Evolutionary conservation across 2,329 filamentous ascomycete species (phyloP), one percentile per base, ranked within the genome.

Genomic region (Westerdykella sp.): DNA sequence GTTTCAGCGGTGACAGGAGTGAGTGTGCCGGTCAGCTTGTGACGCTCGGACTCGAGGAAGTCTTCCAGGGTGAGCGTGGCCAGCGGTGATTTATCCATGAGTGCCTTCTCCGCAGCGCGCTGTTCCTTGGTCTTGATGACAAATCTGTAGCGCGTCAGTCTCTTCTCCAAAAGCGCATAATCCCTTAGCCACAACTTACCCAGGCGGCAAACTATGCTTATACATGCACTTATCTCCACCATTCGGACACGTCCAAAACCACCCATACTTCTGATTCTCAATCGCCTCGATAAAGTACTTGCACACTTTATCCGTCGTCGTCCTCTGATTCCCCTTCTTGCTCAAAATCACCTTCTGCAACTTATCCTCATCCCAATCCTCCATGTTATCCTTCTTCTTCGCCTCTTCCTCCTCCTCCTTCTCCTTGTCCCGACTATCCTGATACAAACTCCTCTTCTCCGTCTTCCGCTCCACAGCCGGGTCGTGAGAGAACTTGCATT

Each of bases 191-290:
- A 25, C 49, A 30, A 80, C 85, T 62, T 80, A 94, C 87, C 93
- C 93, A 62, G 90, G 86, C 57, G 94, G 93, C 59, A 98, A 77
- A 60, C 86, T 89, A 69, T 98, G 93, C 71, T 86, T 90, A 67
- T 98, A 98, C 84, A 93, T 97, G 85, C 93, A 98, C 70, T 95
- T 87, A 65, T 98, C 85, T 51, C 87, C 91, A 53, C 89, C 90
- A 62, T 97, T 97, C 37, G 93, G 93, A 78, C 93, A 98, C 46
- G 82, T 77, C 93, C 93, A 98, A 72, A 98, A 97, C 93, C 93
- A 98, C 50, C 93, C 93, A 61, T 98, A 98, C 71, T 97, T 98
- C 60, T 89, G 87, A 64, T 98, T 93, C 71, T 98, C 93, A 50
- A 98, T 93, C 21, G 93, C 93, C 55, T 90, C 84, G 65, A 97